Conservation (phyloP, 2,329 filamentous ascomycete genomes). For the Paracoccidioides lutzii region DNA sequence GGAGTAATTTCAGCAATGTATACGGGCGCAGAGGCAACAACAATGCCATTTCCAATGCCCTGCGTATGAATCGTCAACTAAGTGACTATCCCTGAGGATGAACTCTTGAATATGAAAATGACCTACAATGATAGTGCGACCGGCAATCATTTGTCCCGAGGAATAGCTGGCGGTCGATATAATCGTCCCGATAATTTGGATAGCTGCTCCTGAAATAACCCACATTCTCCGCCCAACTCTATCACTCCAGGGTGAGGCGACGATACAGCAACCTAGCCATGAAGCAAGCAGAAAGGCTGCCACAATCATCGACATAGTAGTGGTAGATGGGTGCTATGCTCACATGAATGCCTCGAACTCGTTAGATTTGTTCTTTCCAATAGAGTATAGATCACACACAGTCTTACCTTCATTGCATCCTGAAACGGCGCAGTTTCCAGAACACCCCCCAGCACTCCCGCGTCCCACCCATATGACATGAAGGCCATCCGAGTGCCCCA, state of each 20-base stretch:
- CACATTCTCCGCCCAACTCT: slow-evolving; percentile 17
- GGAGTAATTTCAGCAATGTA: slow-evolving; percentile 22
- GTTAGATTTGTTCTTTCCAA: neutral
- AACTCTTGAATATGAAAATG: neutral
- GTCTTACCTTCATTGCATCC: slow-evolving; percentile 18
- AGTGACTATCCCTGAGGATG: no score
- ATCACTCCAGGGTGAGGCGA: slow-evolving; percentile 15
- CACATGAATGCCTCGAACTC: neutral
- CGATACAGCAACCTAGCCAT: slow-evolving; percentile 18
- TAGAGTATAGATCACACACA: neutral
- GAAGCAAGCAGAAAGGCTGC: slow-evolving; percentile 20
- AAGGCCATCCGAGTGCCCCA: slow-evolving; percentile 17
- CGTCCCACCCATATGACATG: slow-evolving; percentile 26
- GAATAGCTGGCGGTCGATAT: slow-evolving; percentile 17
- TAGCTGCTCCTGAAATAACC: slow-evolving; percentile 15
- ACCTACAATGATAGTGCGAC: slow-evolving; percentile 16
- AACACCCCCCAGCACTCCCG: slow-evolving; percentile 23
- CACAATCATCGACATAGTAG: slow-evolving; percentile 18
- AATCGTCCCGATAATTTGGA: slow-evolving; percentile 21
- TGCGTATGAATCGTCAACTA: neutral
- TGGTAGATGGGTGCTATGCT: slow-evolving; percentile 15
- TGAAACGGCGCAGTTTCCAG: slow-evolving; percentile 19
- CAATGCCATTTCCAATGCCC: slow-evolving; percentile 24
- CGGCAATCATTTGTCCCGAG: slow-evolving; percentile 20
- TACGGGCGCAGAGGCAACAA: slow-evolving; percentile 18